phyloP scores from a whole-genome alignment of 2,329 filamentous ascomycete species.

The Arthrinium phaeospermum region DNA sequence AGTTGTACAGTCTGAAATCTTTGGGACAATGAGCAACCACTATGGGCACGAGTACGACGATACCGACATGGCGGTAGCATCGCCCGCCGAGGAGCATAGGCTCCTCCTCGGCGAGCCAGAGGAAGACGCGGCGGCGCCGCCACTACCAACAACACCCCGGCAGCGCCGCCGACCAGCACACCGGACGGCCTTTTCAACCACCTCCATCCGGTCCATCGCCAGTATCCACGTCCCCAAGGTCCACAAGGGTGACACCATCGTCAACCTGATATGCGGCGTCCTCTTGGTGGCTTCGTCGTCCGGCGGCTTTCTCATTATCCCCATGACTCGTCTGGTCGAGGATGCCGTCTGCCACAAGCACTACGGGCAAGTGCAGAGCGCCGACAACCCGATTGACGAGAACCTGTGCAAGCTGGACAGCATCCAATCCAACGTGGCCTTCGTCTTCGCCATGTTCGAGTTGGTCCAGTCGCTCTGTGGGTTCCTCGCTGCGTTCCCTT shows the following conservation, averaged over 20 bases:
- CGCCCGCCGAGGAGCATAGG: background rate
- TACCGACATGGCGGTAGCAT: background rate
- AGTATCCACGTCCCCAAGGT: constrained; percentile 32
- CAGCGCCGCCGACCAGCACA: constrained; percentile 29
- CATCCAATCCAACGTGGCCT: constrained; percentile 44
- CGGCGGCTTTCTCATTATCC: constrained; percentile 39
- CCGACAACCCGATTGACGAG: constrained; percentile 41
- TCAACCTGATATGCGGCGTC: constrained; percentile 40
- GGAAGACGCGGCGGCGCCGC: background rate
- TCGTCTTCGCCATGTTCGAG: constrained; percentile 38
- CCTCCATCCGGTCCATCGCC: constrained; percentile 30
- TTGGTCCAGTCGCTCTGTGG: constrained; percentile 40
- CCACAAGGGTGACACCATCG: constrained; percentile 35
- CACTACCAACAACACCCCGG: background rate
- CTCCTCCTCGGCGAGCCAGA: background rate
- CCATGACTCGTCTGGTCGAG: constrained; percentile 42
- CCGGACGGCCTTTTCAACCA: constrained; percentile 29
- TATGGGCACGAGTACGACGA: constrained; percentile 1
- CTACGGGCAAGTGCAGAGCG: constrained; percentile 35
- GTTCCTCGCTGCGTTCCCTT: constrained; percentile 44
- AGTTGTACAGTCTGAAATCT: background rate
- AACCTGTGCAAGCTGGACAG: constrained; percentile 40
- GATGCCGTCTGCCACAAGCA: constrained; percentile 45
- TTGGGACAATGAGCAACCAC: constrained; percentile 1
- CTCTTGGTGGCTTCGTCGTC: constrained; percentile 39